phyloP scores from a whole-genome alignment of 2,329 filamentous ascomycete species.

The Calonectria multiphialidica region DNA sequence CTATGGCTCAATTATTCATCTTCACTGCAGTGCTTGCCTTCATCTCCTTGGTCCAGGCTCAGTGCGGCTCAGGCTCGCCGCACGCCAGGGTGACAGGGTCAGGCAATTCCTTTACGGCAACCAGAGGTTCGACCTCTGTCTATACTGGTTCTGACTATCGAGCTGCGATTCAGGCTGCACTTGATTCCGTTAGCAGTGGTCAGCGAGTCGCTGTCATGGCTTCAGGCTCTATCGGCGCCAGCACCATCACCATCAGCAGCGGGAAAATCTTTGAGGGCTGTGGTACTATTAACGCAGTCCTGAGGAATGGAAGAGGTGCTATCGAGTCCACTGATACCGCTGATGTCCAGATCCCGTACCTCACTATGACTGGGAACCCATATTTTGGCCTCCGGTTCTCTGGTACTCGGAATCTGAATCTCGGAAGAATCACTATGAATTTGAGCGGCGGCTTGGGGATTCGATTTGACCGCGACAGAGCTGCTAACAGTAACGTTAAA shows the following conservation, averaged over 20 bases:
- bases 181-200: slow-evolving; percentile 63
- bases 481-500: slow-evolving; percentile 64
- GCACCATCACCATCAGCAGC: slow-evolving; percentile 61
- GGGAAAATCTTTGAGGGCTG: slow-evolving; percentile 71
- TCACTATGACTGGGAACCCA: slow-evolving; percentile 68
- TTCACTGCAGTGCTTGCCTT: slow-evolving; percentile 57
- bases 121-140: slow-evolving; percentile 55
- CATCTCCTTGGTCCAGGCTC: slow-evolving; percentile 51
- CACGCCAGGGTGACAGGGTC: slow-evolving; percentile 61
- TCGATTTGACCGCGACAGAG: slow-evolving; percentile 67
- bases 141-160: slow-evolving; percentile 67
- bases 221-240: slow-evolving; percentile 66
- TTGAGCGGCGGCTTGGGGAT: slow-evolving; percentile 67
- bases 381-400: slow-evolving; percentile 70
- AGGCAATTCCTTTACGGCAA: slow-evolving; percentile 57
- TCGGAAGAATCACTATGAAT: slow-evolving; percentile 67
- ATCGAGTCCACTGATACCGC: slow-evolving; percentile 64
- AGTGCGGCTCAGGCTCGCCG: slow-evolving; percentile 62
- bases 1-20: slow-evolving; percentile 52
- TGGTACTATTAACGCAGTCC: slow-evolving; percentile 64
- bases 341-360: slow-evolving; percentile 66
- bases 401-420: slow-evolving; percentile 59
- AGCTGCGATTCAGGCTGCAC: slow-evolving; percentile 65
- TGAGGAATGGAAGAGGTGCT: slow-evolving; percentile 59
- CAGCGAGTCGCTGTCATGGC: slow-evolving; percentile 67